Percentiles rank a stretch among this genome's conserved stretches.
Conservation (phyloP, 2,329 filamentous ascomycete species). For the Alternaria gansuensis region DNA sequence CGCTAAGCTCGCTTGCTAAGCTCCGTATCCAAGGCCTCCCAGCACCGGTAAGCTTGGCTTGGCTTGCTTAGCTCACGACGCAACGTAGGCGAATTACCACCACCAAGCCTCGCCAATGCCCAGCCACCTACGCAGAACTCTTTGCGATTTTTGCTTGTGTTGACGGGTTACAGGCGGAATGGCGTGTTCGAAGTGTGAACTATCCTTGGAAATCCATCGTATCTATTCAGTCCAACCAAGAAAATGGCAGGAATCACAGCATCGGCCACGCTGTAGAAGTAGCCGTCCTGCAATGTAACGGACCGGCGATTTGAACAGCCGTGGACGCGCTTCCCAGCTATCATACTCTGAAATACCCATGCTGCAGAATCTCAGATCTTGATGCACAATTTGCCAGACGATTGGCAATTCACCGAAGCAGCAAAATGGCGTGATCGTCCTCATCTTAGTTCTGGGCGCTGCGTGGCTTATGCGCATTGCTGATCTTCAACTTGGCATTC, state of each 20-base stretch:
- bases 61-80: constrained; percentile 23
- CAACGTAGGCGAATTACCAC: constrained; percentile 5
- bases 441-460: not conserved
- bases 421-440: constrained; percentile 16
- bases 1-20: constrained; percentile 19
- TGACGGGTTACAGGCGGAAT: not conserved
- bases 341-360: constrained; percentile 4
- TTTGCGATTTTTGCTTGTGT: constrained; percentile 8
- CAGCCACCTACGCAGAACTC: not conserved
- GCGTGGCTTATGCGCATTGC: constrained; percentile 8
- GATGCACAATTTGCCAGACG: not conserved
- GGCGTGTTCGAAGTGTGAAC: not conserved
- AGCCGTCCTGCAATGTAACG: not conserved
- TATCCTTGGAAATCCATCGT: not conserved
- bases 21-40: constrained; percentile 11
- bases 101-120: constrained; percentile 19
- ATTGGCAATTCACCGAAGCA: not conserved
- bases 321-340: constrained; percentile 1
- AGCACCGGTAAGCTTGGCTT: constrained; percentile 16
- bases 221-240: not conserved
- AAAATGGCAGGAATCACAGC: not conserved
- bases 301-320: constrained; percentile 3
- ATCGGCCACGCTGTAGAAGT: constrained; percentile 2
- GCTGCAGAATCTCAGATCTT: constrained; percentile 2
- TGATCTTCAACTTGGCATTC: not conserved